Base-by-base conservation (phyloP, 768 basidiomycete species). In the Porphyrellus cyaneotinctus region DNA sequence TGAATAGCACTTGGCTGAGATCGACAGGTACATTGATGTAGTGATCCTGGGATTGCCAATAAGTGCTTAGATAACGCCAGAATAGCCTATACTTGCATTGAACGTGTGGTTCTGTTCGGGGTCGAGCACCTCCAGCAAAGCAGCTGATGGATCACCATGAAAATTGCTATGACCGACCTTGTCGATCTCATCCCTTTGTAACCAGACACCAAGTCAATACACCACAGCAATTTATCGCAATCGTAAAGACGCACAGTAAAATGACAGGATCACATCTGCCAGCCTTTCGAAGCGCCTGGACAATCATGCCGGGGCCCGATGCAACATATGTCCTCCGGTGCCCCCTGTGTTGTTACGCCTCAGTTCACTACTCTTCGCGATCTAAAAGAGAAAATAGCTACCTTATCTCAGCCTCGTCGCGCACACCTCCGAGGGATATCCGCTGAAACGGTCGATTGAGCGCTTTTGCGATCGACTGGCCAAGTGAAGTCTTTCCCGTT, bases 61-160 rank as follows among this genome's bases (percentile, higher is more conserved):
- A 8, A 48, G 48, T 15, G 10, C 28, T 14, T 9, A 42, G 33
- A 43, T 18, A 37, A 24, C 44, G 32, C 18, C 10, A 38, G 13
- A 30, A 47, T 17, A 7, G 45, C 3, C 3, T 37, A 23, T 39
- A 68, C 79, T 55, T 47, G 84, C 88, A 64, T 87, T 88, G 64
- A 91, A 91, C 0, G 82, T 77, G 63, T 88, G 80, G 56, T 94
- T 95, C 69, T 95, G 92, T 66, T 97, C 95, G 0, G 95, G 95
- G 65, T 97, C 95, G 47, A 97, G 76, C 0, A 95, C 92, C 63
- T 97, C 94, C 5, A 97, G 72, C 54, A 97, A 69, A 0, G 94
- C 94, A 35, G 95, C 95, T 3, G 82, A 83, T 14, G 94, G 94
- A 66, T 95, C 93, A 0, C 94, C 94, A 59, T 95, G 93, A 73